These are phyloP conservation scores for Glarea lozoyensis DNA, from an alignment of 495 filamentous ascomycete species.

Conservation along the genomic window DNA sequence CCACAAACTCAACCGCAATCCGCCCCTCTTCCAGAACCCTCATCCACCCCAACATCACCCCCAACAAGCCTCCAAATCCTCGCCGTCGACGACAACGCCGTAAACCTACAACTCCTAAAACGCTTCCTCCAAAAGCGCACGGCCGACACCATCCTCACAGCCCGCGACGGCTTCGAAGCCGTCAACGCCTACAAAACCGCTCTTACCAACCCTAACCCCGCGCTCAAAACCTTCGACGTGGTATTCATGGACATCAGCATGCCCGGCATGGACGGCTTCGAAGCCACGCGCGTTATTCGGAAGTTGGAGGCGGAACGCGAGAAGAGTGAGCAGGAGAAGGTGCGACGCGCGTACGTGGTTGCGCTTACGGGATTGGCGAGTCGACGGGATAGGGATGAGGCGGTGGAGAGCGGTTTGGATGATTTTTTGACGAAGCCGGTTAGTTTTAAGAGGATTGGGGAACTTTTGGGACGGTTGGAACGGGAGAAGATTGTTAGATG, in stretches of 20 bases:
- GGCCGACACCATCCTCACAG: slow-evolving; percentile 12
- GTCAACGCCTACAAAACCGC: slow-evolving; percentile 7
- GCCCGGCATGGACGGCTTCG: slow-evolving; percentile 54
- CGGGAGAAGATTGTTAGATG: no score
- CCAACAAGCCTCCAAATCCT: slow-evolving; percentile 11
- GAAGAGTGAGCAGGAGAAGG: no score
- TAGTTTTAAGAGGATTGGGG: slow-evolving; percentile 21
- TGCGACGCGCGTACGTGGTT: slow-evolving; percentile 55
- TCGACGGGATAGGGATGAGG: slow-evolving; percentile 49
- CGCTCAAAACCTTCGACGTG: slow-evolving; percentile 12
- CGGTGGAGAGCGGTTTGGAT: slow-evolving; percentile 55
- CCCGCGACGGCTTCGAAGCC: slow-evolving; percentile 12
- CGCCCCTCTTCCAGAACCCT: not conserved
- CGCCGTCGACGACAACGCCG: slow-evolving; percentile 60
- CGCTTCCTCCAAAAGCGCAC: slow-evolving; percentile 41
- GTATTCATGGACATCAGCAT: slow-evolving; percentile 40
- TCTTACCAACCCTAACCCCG: not conserved
- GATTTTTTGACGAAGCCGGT: slow-evolving; percentile 66
- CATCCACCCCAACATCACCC: not conserved
- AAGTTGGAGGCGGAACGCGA: slow-evolving; percentile 29
- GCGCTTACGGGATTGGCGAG: slow-evolving; percentile 62
- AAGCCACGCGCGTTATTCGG: slow-evolving; percentile 45
- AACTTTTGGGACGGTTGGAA: slow-evolving; percentile 11
- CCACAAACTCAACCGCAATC: not conserved
- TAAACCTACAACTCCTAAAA: slow-evolving; percentile 61